Evolutionary conservation across 140 eudicot genomes (phyloP).

Genomic region (Erigeron philadelphicus): DNA sequence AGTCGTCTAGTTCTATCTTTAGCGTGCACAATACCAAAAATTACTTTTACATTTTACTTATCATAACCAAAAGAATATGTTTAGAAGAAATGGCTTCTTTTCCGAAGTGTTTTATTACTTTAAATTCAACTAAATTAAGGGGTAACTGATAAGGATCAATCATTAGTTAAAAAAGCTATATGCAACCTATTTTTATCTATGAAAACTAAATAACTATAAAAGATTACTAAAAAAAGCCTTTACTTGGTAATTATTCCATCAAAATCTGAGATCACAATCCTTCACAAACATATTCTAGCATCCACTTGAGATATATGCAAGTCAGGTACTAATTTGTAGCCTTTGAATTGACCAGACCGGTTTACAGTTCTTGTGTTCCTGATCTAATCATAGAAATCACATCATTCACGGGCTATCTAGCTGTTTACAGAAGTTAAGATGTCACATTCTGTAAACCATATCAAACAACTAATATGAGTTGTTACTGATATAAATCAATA

Average conservation of each 20-base stretch:
- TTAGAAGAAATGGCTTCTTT: too few relatives aligned
- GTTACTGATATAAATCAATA: neutral
- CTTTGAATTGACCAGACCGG: slow-evolving; percentile 85
- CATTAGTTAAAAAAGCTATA: neutral
- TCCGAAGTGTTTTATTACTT: too few relatives aligned
- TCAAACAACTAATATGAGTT: neutral
- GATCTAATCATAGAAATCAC: slow-evolving; percentile 40
- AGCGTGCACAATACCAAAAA: too few relatives aligned
- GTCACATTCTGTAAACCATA: slow-evolving; percentile 12
- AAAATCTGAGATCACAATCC: slow-evolving; percentile 88
- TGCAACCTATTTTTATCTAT: neutral
- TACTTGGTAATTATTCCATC: slow-evolving; percentile 96
- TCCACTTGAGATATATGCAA: slow-evolving; percentile 58
- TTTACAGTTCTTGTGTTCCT: slow-evolving; percentile 88
- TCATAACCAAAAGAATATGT: too few relatives aligned
- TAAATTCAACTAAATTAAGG: too few relatives aligned
- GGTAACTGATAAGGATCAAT: too few relatives aligned
- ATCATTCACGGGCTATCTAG: slow-evolving; percentile 14
- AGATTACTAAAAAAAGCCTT: neutral
- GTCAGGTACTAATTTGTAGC: slow-evolving; percentile 61
- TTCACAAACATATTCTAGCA: slow-evolving; percentile 89
- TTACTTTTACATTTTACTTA: too few relatives aligned
- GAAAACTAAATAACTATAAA: neutral
- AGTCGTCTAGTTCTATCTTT: too few relatives aligned
- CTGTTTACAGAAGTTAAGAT: neutral